Base-by-base conservation (phyloP, 108 stramenopile genomes). In the Cyclotella kingstonii region DNA sequence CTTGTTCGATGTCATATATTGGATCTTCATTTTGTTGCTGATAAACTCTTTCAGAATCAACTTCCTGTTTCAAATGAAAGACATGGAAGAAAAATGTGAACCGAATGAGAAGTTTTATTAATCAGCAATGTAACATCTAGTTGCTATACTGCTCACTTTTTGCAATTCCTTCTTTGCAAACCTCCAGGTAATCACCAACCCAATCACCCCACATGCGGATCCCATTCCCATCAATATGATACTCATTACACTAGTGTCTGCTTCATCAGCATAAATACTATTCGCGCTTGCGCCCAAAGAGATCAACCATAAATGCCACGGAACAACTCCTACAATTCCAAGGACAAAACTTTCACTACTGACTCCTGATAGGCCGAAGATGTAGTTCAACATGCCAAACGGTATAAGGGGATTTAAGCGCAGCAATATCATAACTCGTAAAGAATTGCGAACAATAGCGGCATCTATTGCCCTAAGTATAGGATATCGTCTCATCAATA, bases 151-250 rank as follows among this genome's bases (percentile, higher is more conserved):
- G 56, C 70, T 14, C 19, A 56, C 70, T 61, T 64, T 73, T 50
- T 64, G 56, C 71, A 73, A 53, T 30, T 73, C 71, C 50, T 73
- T 73, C 71, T 53, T 73, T 2, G 71, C 71, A 59, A 73, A 73
- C 35, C 36, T 73, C 71, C 71, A 63, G 22, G 71, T 73, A 49
- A 73, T 73, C 46, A 63, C 63, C 51, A 73, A 44, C 9, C 56
- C 71, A 42, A 73, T 58, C 23, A 73, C 45, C 23, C 71, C 71
- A 51, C 23, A 63, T 17, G 57, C 62, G 4, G 44, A 41, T 11
- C 71, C 71, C 47, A 43, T 64, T 4, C 52, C 49, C 26, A 51
- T 58, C 26, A 73, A 62, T 19, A 73, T n/a, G 1, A 63, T 31
- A 14, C 38, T 53, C 30, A 50, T 22, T 57, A 59, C 10, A 54